A percentile compares a stretch with the other conserved stretches of the same genome.
Evolutionary conservation across 768 basidiomycete genomes (phyloP).

Genomic region (Suillus spraguei): DNA sequence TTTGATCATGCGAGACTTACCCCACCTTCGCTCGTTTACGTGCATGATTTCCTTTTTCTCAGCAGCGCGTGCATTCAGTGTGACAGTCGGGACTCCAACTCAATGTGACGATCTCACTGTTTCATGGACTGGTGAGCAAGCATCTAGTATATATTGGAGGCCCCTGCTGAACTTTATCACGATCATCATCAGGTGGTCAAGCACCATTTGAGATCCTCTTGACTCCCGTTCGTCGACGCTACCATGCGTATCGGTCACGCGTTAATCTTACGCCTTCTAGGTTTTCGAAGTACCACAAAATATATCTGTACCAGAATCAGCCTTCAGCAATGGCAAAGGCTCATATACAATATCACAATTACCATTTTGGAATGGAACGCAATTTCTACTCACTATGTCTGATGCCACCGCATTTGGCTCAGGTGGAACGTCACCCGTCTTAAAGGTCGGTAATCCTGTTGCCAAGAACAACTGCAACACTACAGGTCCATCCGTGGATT

Average conservation of each 20-base stretch:
- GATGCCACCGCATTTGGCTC: slow-evolving; percentile 70
- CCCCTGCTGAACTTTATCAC: slow-evolving; percentile 12
- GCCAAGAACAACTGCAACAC: slow-evolving; percentile 51
- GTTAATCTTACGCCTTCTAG: slow-evolving; percentile 35
- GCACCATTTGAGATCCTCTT: slow-evolving; percentile 53
- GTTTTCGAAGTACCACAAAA: slow-evolving; percentile 55
- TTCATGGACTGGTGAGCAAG: slow-evolving; percentile 61
- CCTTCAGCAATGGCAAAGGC: slow-evolving; percentile 56
- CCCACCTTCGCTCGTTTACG: slow-evolving; percentile 24
- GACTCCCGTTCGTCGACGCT: slow-evolving; percentile 46
- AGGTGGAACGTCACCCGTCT: slow-evolving; percentile 56
- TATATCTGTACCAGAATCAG: slow-evolving; percentile 54
- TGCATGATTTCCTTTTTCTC: slow-evolving; percentile 25
- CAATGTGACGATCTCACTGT: slow-evolving; percentile 65
- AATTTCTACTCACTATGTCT: slow-evolving; percentile 66
- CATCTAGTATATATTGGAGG: slow-evolving; percentile 5
- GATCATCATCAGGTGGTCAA: slow-evolving; percentile 48
- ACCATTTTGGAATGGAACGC: slow-evolving; percentile 38
- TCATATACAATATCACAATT: slow-evolving; percentile 50
- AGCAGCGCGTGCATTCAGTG: slow-evolving; percentile 41
- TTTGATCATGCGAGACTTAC: slow-evolving; percentile 31
- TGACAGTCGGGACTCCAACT: slow-evolving; percentile 52
- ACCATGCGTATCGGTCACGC: background rate
- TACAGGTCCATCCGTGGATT: slow-evolving; percentile 43
- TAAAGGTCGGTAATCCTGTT: slow-evolving; percentile 50